Percentiles rank a stretch among this genome's conserved stretches.
Evolutionary conservation across 257 asterid genomes (phyloP).

Genomic region (Lithospermum erythrorhizon): DNA sequence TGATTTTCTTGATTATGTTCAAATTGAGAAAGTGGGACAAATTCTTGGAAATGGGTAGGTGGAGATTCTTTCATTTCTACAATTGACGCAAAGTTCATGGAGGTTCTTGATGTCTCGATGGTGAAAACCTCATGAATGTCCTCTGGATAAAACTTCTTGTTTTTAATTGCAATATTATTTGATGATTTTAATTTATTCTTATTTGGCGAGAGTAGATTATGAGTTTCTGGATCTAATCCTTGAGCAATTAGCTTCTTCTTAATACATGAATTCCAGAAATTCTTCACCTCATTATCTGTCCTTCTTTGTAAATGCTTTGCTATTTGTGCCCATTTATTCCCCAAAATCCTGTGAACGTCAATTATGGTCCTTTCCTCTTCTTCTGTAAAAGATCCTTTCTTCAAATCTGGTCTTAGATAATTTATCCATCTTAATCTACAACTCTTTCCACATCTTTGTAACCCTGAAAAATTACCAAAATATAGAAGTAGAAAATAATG

Average conservation of each 20-base stretch:
- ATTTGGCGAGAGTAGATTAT: conserved; percentile 55
- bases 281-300: conserved; percentile 91
- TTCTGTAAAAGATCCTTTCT: conserved; percentile 71
- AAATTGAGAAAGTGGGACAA: not conserved
- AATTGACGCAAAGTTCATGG: conserved; percentile 7
- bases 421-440: conserved; percentile 92
- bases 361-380: conserved; percentile 73
- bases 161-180: not conserved
- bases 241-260: conserved; percentile 82
- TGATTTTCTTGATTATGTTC: not conserved
- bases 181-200: not conserved
- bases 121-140: conserved; percentile 31
- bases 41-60: not conserved
- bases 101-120: conserved; percentile 22
- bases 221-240: conserved; percentile 90
- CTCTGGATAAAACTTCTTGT: conserved; percentile 1
- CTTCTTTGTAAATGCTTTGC: conserved; percentile 93
- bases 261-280: conserved; percentile 89
- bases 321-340: conserved; percentile 94
- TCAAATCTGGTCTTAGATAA: conserved; percentile 85
- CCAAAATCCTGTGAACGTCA: conserved; percentile 73
- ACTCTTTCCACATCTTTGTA: conserved; percentile 92
- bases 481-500: no score
- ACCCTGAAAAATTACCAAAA: conserved; percentile 29
- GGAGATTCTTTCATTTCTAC: conserved; percentile 13